Evolutionary conservation across 805 yeast genomes (phyloP).

Genomic region (Kodamaea laetipori): DNA sequence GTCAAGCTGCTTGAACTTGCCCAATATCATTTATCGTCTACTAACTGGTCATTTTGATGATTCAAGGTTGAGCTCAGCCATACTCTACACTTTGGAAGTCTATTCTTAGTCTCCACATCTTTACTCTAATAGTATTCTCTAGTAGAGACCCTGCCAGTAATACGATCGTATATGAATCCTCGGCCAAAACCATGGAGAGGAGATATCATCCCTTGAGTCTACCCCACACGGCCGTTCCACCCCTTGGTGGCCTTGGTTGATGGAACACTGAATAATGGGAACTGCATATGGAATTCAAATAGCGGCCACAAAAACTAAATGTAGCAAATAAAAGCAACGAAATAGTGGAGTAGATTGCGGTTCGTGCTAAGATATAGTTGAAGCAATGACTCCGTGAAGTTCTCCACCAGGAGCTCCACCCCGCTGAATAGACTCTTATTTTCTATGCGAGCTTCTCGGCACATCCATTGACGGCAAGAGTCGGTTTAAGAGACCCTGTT

Average conservation of each 20-base stretch:
- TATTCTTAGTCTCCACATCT: too few relatives aligned
- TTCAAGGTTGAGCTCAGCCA: too few relatives aligned
- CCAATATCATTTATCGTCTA: too few relatives aligned
- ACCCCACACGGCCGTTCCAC: slow-evolving; percentile 7
- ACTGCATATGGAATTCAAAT: slow-evolving; percentile 8
- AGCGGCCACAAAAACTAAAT: slow-evolving; percentile 9
- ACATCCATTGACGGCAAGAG: background rate
- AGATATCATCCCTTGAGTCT: slow-evolving; percentile 3
- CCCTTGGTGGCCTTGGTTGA: background rate
- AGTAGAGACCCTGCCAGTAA: too few relatives aligned
- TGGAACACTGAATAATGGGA: background rate
- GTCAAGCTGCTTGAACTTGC: too few relatives aligned
- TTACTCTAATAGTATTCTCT: too few relatives aligned
- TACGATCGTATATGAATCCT: slow-evolving; percentile 2
- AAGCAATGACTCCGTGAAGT: background rate
- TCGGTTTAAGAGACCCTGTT: background rate
- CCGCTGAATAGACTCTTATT: slow-evolving; percentile 3
- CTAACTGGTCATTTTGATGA: too few relatives aligned
- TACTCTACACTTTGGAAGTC: too few relatives aligned
- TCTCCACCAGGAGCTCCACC: slow-evolving; percentile 2
- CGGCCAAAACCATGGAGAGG: slow-evolving; percentile 1
- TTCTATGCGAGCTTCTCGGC: slow-evolving; percentile 4
- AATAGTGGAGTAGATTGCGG: slow-evolving; percentile 1
- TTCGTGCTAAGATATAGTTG: background rate
- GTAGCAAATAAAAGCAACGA: background rate